phyloP scores from a whole-genome alignment of 768 basidiomycete genomes.

The Ramaria rubella region DNA sequence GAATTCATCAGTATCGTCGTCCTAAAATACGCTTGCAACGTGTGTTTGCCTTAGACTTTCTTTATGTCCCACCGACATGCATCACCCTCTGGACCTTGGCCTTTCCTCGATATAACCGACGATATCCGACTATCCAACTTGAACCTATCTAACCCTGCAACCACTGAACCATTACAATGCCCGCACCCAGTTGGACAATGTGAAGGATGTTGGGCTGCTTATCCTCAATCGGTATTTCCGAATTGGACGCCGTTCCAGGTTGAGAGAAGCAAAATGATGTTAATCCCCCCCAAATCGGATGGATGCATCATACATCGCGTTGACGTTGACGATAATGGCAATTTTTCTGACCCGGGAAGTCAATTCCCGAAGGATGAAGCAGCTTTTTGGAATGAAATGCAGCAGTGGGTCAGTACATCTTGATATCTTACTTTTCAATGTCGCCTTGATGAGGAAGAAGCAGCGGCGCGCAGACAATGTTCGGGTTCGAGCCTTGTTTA shows the following conservation, averaged over 20 bases:
- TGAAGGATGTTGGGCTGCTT: constrained; percentile 28
- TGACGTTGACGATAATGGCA: constrained; percentile 18
- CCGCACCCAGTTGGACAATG: background rate
- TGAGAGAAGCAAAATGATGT: constrained; percentile 26
- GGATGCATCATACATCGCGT: constrained; percentile 15
- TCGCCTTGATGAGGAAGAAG: background rate
- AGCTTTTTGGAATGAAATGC: constrained; percentile 30
- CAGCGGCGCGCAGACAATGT: constrained; percentile 29
- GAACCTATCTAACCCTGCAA: background rate
- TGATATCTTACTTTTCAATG: background rate
- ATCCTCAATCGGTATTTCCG: constrained; percentile 47
- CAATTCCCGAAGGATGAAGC: constrained; percentile 13
- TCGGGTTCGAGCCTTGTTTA: constrained; percentile 44
- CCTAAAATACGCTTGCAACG: background rate
- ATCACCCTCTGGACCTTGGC: constrained; percentile 34
- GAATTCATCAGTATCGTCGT: background rate
- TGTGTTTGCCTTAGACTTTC: constrained; percentile 13
- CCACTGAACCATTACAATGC: background rate
- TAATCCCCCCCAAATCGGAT: constrained; percentile 12
- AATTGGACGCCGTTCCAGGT: constrained; percentile 50
- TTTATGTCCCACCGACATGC: constrained; percentile 29
- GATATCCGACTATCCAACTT: constrained; percentile 25
- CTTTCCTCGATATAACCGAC: constrained; percentile 36
- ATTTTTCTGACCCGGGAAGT: background rate
- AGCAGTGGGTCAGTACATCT: constrained; percentile 24